These are phyloP conservation scores for Stachybotrys chartarum DNA, from an alignment of 2,329 filamentous ascomycete species.

Conservation along the genomic window DNA sequence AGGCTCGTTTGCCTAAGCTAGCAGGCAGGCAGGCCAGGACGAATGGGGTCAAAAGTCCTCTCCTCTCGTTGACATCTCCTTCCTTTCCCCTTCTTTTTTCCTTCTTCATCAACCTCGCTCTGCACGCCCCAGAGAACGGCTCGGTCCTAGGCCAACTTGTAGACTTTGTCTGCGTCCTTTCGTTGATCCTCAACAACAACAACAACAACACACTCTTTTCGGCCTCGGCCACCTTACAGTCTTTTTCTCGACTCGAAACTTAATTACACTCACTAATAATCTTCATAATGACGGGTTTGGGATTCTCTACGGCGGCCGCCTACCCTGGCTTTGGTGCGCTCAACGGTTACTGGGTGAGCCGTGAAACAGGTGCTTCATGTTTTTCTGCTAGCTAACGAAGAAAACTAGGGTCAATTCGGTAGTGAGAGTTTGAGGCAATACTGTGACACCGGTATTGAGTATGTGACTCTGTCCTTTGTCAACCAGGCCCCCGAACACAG, in stretches of 20 bases:
- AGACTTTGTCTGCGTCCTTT: conserved; percentile 32
- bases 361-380: background rate
- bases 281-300: conserved; percentile 14
- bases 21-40: too few species aligned
- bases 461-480: conserved; percentile 30
- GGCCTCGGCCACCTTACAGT: conserved; percentile 27
- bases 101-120: conserved; percentile 13
- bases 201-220: conserved; percentile 17
- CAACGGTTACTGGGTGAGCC: conserved; percentile 33
- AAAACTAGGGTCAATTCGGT: conserved; percentile 26
- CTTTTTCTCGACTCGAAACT: conserved; percentile 10
- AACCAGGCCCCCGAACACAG: conserved; percentile 28
- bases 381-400: background rate
- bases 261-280: conserved; percentile 6
- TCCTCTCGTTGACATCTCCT: conserved; percentile 1
- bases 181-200: conserved; percentile 22
- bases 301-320: conserved; percentile 12
- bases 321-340: conserved; percentile 18
- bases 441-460: conserved; percentile 29
- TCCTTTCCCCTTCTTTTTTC: conserved; percentile 24
- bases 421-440: conserved; percentile 22
- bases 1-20: too few species aligned
- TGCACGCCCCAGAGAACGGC: conserved; percentile 18
- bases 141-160: conserved; percentile 22
- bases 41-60: conserved; percentile 2